A percentile compares a stretch with the other conserved stretches of the same genome.
phyloP scores from a whole-genome alignment of 805 yeast genomes.

The Lachancea meyersii region DNA sequence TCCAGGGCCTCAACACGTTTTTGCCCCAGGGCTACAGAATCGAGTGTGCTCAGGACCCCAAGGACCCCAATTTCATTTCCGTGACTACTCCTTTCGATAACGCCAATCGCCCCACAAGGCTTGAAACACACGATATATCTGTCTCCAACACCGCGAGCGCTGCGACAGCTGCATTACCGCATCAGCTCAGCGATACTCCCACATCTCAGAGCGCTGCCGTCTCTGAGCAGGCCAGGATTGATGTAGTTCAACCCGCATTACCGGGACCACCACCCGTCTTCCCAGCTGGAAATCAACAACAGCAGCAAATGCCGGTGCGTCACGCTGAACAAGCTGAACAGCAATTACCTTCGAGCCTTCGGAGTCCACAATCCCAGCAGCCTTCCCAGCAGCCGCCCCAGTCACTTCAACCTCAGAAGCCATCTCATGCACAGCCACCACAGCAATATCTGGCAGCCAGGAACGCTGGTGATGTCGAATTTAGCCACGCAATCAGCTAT shows the following conservation, averaged over 20 bases:
- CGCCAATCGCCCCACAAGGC: slow-evolving; percentile 37
- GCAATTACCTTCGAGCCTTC: not conserved
- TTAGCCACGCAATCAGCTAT: slow-evolving; percentile 93
- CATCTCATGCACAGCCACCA: too few species aligned
- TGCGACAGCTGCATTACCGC: not conserved
- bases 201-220: slow-evolving; percentile 1
- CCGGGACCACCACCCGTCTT: slow-evolving; percentile 1
- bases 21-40: slow-evolving; percentile 94
- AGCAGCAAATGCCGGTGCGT: not conserved
- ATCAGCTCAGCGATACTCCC: not conserved
- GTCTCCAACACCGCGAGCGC: not conserved
- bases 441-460: slow-evolving; percentile 9
- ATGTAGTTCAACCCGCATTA: not conserved
- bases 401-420: not conserved
- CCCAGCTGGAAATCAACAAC: slow-evolving; percentile 1
- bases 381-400: not conserved
- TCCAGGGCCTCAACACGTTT: slow-evolving; percentile 96
- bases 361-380: not conserved
- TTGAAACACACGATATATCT: not conserved
- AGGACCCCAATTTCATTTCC: slow-evolving; percentile 90
- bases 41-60: slow-evolving; percentile 82
- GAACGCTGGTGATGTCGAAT: slow-evolving; percentile 69
- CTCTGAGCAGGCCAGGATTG: not conserved
- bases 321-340: not conserved
- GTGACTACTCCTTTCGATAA: slow-evolving; percentile 96